These are phyloP conservation scores for Hysterangium stoloniferum DNA, from an alignment of 768 basidiomycete genomes.

Conservation along the genomic window DNA sequence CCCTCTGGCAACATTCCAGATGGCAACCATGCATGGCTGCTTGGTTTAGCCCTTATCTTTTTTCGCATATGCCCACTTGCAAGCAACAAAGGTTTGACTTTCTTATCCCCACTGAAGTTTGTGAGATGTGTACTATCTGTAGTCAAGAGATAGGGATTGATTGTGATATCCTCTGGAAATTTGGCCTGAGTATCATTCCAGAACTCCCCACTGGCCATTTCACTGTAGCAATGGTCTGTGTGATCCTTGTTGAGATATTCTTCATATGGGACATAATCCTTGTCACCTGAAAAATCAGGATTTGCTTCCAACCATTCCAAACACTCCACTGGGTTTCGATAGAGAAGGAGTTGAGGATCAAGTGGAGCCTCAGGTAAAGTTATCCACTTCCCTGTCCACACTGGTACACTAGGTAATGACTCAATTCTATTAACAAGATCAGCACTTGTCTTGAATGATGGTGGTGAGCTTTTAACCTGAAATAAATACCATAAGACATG, in stretches of 20 bases:
- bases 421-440: slow-evolving; percentile 25
- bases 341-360: slow-evolving; percentile 20
- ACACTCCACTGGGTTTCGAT: slow-evolving; percentile 29
- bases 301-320: slow-evolving; percentile 24
- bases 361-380: slow-evolving; percentile 13
- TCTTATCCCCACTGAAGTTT: slow-evolving; percentile 3
- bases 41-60: not conserved
- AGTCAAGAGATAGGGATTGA: not conserved
- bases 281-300: slow-evolving; percentile 28
- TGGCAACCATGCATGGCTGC: not conserved
- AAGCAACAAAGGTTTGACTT: slow-evolving; percentile 1
- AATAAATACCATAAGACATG: not conserved
- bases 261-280: slow-evolving; percentile 27
- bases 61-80: not conserved
- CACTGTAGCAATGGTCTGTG: not conserved
- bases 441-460: slow-evolving; percentile 20
- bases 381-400: slow-evolving; percentile 12
- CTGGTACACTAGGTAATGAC: slow-evolving; percentile 18
- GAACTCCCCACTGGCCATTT: not conserved
- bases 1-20: not conserved
- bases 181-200: not conserved
- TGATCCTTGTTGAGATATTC: slow-evolving; percentile 11
- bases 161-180: slow-evolving; percentile 5
- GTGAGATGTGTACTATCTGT: not conserved
- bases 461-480: not conserved